A percentile compares a stretch with the other conserved stretches of the same genome.
Conservation (phyloP, 1,284 basidiomycete species). For the Xanthoconium separans region DNA sequence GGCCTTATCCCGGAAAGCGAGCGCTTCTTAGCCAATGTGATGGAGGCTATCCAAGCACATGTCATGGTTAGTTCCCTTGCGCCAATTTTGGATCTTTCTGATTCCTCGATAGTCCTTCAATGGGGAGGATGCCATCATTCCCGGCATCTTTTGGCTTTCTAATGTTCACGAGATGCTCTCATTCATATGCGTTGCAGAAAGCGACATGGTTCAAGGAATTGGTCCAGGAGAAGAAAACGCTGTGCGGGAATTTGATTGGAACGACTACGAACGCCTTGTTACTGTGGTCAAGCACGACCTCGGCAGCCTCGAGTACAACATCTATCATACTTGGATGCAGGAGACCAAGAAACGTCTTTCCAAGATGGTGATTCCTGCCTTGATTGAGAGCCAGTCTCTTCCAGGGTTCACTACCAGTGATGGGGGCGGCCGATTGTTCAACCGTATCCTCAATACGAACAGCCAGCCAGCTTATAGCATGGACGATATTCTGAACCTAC, state of each 20-base stretch:
- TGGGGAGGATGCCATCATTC: slow-evolving; percentile 93
- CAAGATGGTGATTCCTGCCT: slow-evolving; percentile 98
- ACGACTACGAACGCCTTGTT: slow-evolving; percentile 94
- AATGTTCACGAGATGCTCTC: slow-evolving; percentile 99
- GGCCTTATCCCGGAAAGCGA: slow-evolving; percentile 97
- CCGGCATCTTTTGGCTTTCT: slow-evolving; percentile 98
- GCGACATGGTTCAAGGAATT: slow-evolving; percentile 97
- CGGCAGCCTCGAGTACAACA: slow-evolving; percentile 98
- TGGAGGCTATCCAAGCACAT: slow-evolving; percentile 97
- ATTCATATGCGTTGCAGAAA: slow-evolving; percentile 98
- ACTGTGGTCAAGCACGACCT: slow-evolving; percentile 98
- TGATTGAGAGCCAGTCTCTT: slow-evolving; percentile 96
- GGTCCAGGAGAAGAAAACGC: slow-evolving; percentile 93
- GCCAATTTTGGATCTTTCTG: slow-evolving; percentile 4
- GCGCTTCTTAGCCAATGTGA: slow-evolving; percentile 97
- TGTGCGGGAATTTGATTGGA: slow-evolving; percentile 94
- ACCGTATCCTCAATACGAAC: slow-evolving; percentile 85
- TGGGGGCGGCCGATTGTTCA: slow-evolving; percentile 90
- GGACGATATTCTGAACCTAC: slow-evolving; percentile 96
- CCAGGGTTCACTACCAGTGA: slow-evolving; percentile 98
- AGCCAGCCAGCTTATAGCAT: slow-evolving; percentile 91
- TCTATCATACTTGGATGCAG: slow-evolving; percentile 99
- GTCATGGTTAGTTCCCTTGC: slow-evolving; percentile 82
- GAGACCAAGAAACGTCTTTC: slow-evolving; percentile 96
- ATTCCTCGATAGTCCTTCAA: slow-evolving; percentile 67